Conservation (phyloP, 1,284 basidiomycete genomes). For the Heterobasidion annosum region DNA sequence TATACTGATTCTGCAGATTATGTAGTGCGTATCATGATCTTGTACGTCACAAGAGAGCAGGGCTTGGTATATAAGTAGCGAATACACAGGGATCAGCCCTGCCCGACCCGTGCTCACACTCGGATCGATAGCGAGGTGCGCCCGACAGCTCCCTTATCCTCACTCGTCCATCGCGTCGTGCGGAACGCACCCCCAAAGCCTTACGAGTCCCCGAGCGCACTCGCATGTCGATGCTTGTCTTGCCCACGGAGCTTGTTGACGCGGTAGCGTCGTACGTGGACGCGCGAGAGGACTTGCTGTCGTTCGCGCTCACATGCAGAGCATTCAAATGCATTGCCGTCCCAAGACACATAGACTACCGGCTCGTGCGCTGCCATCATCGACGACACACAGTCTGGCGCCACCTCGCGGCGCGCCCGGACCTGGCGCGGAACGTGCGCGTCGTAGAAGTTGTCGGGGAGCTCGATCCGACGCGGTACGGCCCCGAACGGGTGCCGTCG, state of each 20-base stretch:
- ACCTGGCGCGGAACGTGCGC: conserved; percentile 4
- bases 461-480: neutral
- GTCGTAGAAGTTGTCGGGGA: conserved; percentile 5
- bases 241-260: conserved; percentile 8
- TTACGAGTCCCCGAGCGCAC: no score
- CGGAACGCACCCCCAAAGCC: no score
- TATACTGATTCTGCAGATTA: no score
- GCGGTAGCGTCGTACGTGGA: conserved; percentile 5
- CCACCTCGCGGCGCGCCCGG: conserved; percentile 3
- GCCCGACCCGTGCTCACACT: neutral
- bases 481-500: conserved; percentile 4
- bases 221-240: neutral
- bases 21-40: neutral
- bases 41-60: neutral
- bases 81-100: neutral
- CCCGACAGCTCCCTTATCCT: neutral
- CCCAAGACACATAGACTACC: conserved; percentile 9
- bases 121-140: neutral
- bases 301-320: conserved; percentile 6
- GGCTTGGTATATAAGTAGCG: neutral
- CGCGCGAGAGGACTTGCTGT: conserved; percentile 5
- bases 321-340: conserved; percentile 2
- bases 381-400: conserved; percentile 2
- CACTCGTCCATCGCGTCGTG: neutral
- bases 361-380: conserved; percentile 4